Base-by-base conservation (phyloP, 1,284 basidiomycete genomes). In the Xerocomus cyaneibrunnescens region DNA sequence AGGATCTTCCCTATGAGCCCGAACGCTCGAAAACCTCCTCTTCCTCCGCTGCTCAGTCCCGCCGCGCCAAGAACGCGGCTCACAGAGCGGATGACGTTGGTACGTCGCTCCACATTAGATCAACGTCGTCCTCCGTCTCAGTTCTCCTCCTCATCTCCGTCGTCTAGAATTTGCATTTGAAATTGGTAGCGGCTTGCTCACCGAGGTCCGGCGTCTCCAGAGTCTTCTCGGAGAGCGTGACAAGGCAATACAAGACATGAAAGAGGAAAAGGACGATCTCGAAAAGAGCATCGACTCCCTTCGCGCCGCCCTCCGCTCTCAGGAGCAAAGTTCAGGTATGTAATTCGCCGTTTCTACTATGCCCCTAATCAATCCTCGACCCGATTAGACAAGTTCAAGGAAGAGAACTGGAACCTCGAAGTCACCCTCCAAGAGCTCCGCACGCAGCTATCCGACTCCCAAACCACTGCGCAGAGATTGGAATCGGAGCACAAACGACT, bases 351-450 rank as follows among this genome's bases (percentile, higher is more conserved):
- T 38, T 42, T 12, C 27, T 3, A 7, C 23, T 5, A 25, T 10
- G 12, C 42, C 25, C 43, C 22, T 8, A 13, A 17, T 41, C 44
- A 14, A 60, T n/a, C 21, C n/a, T 39, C 31, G 41, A 42, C 23
- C 39, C 48, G 5, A 41, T 49, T 60, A 78, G 84, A 89, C 67
- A 92, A 92, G 54, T 95, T 87, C 82, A 95, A 94, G 74, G 94
- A 98, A 71, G 94, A 96, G 74, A 98, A 97, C 70, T 98, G 96
- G 96, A 95, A 98, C 67, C 86, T 98, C 57, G 94, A 98, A 74
- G 92, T 98, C 42, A 83, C 83, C 21, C 78, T 94, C 27, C 95
- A 99, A 69, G 94, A 98, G 57, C 78, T 96, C 22, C 85, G 87
- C 36, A 74, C 83, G 1, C 83, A 90, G 59, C 77, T 91, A 35